Evolutionary conservation across 352 stramenopile genomes (phyloP).

Genomic region (Peronospora belbahrii): DNA sequence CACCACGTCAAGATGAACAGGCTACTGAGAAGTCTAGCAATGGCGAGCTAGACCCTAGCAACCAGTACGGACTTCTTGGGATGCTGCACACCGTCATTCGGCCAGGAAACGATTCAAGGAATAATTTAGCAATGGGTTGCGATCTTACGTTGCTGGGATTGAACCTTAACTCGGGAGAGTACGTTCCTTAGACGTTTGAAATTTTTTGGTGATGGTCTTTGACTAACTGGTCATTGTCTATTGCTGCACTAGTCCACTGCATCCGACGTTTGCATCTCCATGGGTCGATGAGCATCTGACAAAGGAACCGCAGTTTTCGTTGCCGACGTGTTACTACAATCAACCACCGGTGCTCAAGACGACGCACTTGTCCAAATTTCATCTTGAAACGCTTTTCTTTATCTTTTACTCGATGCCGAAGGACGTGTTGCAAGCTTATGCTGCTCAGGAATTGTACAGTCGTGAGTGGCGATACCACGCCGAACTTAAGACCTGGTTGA

Average conservation of each 20-base stretch:
- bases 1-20: slow-evolving; percentile 24
- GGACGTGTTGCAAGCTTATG: slow-evolving; percentile 93
- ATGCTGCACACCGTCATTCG: slow-evolving; percentile 79
- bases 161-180: slow-evolving; percentile 82
- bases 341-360: slow-evolving; percentile 96
- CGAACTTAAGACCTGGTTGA: slow-evolving; percentile 97
- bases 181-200: slow-evolving; percentile 10
- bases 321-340: slow-evolving; percentile 86
- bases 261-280: slow-evolving; percentile 76
- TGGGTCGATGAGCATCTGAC: slow-evolving; percentile 65
- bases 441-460: slow-evolving; percentile 84
- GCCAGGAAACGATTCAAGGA: slow-evolving; percentile 55
- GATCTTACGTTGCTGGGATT: slow-evolving; percentile 77
- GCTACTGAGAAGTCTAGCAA: slow-evolving; percentile 22
- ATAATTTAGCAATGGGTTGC: slow-evolving; percentile 68
- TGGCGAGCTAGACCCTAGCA: slow-evolving; percentile 50
- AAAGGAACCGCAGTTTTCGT: slow-evolving; percentile 78
- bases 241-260: slow-evolving; percentile 42
- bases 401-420: slow-evolving; percentile 99
- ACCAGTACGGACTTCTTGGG: slow-evolving; percentile 71
- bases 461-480: slow-evolving; percentile 96
- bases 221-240: neutral
- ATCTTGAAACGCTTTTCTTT: slow-evolving; percentile 98
- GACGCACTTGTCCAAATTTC: slow-evolving; percentile 96
- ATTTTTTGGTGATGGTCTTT: neutral